phyloP scores from a whole-genome alignment of 2,329 filamentous ascomycete genomes.

The Pseudocercospora musae region DNA sequence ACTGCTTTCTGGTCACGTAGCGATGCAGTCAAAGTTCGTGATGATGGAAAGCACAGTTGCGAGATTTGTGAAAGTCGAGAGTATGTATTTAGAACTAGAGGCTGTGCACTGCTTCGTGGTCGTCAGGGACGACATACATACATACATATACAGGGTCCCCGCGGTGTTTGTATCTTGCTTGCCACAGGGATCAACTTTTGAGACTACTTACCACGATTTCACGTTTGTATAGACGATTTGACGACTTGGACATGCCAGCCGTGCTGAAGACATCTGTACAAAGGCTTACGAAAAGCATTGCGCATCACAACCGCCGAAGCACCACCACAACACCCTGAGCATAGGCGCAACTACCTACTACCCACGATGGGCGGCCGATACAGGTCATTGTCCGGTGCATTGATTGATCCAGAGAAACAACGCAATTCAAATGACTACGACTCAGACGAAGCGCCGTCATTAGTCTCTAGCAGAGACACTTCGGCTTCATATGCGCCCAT shows the following conservation, averaged over 20 bases:
- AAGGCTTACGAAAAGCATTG: neutral
- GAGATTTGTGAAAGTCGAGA: too few relatives aligned
- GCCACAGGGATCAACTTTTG: too few relatives aligned
- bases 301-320: neutral
- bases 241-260: neutral
- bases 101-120: neutral
- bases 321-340: neutral
- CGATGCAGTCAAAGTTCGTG: too few relatives aligned
- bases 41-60: too few relatives aligned
- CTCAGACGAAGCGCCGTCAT: conserved; percentile 32
- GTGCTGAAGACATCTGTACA: neutral
- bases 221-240: neutral
- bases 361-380: conserved; percentile 27
- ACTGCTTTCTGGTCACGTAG: too few relatives aligned
- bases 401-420: conserved; percentile 40
- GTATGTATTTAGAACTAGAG: too few relatives aligned
- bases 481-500: conserved; percentile 30
- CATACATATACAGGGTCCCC: too few relatives aligned
- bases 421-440: conserved; percentile 32
- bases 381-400: conserved; percentile 33
- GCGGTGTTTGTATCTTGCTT: too few relatives aligned
- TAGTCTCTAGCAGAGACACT: conserved; percentile 26
- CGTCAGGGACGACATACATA: neutral
- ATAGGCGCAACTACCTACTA: neutral
- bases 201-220: neutral